Evolutionary conservation across 176 grass and related monocot species (phyloP).

Genomic region (Musa schizocarpa): DNA sequence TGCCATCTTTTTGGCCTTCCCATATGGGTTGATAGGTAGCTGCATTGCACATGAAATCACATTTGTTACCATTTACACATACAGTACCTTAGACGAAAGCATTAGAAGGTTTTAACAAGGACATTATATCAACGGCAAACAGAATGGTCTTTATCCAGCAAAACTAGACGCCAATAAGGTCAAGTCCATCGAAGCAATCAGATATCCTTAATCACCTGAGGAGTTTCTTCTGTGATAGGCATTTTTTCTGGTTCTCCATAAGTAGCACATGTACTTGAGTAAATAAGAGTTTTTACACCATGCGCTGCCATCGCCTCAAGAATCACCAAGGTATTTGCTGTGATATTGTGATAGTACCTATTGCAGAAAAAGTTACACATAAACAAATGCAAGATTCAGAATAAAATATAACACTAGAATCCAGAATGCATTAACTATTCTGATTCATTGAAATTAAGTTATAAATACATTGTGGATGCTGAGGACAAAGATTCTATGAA

Average conservation of each 20-base stretch:
- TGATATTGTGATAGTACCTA: slow-evolving; percentile 99
- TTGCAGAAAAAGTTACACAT: slow-evolving; percentile 7
- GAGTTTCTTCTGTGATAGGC: slow-evolving; percentile 85
- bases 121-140: background rate
- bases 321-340: slow-evolving; percentile 74
- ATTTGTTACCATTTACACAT: too few relatives aligned
- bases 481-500: background rate
- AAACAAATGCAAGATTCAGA: background rate
- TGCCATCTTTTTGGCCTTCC: slow-evolving; percentile 98
- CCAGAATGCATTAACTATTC: background rate
- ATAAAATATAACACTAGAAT: background rate
- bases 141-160: background rate
- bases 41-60: slow-evolving; percentile 24
- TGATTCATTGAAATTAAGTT: background rate
- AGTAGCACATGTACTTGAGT: slow-evolving; percentile 95
- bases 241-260: slow-evolving; percentile 97
- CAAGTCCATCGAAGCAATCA: background rate
- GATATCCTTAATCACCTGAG: slow-evolving; percentile 42
- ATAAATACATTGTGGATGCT: background rate
- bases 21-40: slow-evolving; percentile 94
- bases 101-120: background rate
- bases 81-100: too few relatives aligned
- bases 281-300: slow-evolving; percentile 86
- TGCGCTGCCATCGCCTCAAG: slow-evolving; percentile 83
- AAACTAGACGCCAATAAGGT: background rate